These are phyloP conservation scores for Colletotrichum paranaense DNA, from an alignment of 2,329 filamentous ascomycete species.

Conservation along the genomic window DNA sequence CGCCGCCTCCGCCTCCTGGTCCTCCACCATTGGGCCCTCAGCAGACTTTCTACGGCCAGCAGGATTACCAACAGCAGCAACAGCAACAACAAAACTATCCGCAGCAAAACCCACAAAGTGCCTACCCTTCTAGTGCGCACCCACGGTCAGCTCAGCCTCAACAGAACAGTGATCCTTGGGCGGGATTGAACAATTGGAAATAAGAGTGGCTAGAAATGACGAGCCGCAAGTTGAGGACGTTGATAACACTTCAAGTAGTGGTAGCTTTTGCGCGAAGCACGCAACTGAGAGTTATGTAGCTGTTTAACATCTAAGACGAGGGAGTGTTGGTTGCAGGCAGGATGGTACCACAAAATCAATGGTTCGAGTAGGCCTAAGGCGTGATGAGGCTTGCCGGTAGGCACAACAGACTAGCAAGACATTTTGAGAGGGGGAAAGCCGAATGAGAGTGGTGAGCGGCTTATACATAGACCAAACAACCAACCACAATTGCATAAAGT, in stretches of 20 bases:
- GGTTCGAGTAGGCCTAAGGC: neutral
- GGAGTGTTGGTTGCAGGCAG: neutral
- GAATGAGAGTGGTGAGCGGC: neutral
- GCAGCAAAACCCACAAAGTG: slow-evolving; percentile 43
- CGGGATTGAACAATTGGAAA: slow-evolving; percentile 64
- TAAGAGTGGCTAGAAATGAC: slow-evolving; percentile 40
- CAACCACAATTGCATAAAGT: neutral
- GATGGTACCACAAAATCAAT: neutral
- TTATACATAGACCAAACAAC: neutral
- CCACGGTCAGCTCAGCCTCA: slow-evolving; percentile 49
- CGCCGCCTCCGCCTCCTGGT: slow-evolving; percentile 72
- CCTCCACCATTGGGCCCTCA: slow-evolving; percentile 72
- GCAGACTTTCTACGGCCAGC: slow-evolving; percentile 65
- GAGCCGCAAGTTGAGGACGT: neutral
- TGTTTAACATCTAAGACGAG: neutral
- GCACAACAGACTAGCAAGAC: neutral
- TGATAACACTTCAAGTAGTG: neutral
- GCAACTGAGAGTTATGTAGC: neutral
- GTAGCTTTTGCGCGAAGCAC: neutral
- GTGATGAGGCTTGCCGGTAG: neutral
- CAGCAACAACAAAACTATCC: slow-evolving; percentile 43
- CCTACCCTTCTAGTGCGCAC: slow-evolving; percentile 43
- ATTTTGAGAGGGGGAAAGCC: neutral
- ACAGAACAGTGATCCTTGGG: slow-evolving; percentile 61
- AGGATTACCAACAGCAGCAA: slow-evolving; percentile 45